A percentile compares a stretch with the other conserved stretches of the same genome.
Conservation (phyloP, 768 basidiomycete genomes). For the Boletus coccyginus region DNA sequence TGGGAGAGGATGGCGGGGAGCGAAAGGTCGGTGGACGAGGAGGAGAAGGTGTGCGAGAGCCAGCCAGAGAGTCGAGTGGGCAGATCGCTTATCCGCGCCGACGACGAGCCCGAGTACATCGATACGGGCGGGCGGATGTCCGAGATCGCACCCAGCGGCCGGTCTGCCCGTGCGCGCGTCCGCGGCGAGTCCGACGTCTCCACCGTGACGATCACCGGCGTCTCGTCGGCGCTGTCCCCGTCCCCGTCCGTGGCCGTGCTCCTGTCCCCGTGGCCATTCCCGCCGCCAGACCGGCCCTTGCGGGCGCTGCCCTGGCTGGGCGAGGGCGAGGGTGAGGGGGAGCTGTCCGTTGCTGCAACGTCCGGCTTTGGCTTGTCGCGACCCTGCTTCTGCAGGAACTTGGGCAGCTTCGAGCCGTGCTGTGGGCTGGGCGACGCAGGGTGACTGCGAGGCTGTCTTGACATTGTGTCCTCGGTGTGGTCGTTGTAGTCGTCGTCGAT, state of each 20-base stretch:
- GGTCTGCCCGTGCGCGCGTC: slow-evolving; percentile 53
- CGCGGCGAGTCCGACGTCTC: slow-evolving; percentile 59
- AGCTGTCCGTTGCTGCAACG: slow-evolving; percentile 33
- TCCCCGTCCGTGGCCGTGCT: slow-evolving; percentile 25
- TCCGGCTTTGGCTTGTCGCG: slow-evolving; percentile 62
- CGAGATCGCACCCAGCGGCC: slow-evolving; percentile 46
- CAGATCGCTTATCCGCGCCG: slow-evolving; percentile 59
- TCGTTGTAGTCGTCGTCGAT: slow-evolving; percentile 7
- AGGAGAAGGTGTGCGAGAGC: slow-evolving; percentile 75
- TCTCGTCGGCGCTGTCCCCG: slow-evolving; percentile 42
- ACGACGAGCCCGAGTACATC: slow-evolving; percentile 42
- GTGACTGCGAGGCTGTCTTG: slow-evolving; percentile 44
- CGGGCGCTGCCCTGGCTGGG: slow-evolving; percentile 28
- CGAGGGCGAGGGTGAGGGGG: slow-evolving; percentile 41
- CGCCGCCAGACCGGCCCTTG: slow-evolving; percentile 27
- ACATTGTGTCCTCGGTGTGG: slow-evolving; percentile 34
- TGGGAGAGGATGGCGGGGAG: slow-evolving; percentile 59
- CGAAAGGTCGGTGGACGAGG: slow-evolving; percentile 69
- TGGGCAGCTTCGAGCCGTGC: slow-evolving; percentile 57
- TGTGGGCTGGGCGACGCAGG: slow-evolving; percentile 41
- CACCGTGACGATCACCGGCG: slow-evolving; percentile 54
- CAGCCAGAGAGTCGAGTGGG: slow-evolving; percentile 76
- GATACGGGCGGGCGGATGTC: slow-evolving; percentile 44
- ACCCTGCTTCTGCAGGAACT: slow-evolving; percentile 62
- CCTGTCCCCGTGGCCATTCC: slow-evolving; percentile 7